Conservation (phyloP, 257 asterid genomes). For the Anisodus acutangulus region DNA sequence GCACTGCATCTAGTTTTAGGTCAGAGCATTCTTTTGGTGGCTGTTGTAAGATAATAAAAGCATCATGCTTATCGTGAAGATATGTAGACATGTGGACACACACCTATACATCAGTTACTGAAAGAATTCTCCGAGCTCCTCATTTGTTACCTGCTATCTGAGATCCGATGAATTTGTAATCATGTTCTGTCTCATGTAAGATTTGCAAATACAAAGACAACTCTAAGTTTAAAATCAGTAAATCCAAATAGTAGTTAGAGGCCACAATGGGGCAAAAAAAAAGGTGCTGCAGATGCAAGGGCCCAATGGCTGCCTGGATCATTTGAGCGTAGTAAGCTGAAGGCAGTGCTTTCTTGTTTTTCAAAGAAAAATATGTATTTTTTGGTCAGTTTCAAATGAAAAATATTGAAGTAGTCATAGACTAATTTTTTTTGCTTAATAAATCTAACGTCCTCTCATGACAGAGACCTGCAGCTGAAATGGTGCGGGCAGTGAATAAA, state of each 20-base stretch:
- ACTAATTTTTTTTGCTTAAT: not conserved
- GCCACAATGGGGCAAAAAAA: slow-evolving; percentile 18
- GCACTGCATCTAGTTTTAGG: not conserved
- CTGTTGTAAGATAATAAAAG: not conserved
- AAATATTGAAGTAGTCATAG: slow-evolving; percentile 7
- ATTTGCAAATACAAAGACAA: not conserved
- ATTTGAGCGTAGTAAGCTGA: not conserved
- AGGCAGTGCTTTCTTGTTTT: not conserved
- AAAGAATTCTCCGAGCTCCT: not conserved
- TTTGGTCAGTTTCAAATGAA: slow-evolving; percentile 20
- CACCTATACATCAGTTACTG: not conserved
- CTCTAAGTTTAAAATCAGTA: not conserved
- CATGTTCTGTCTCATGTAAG: slow-evolving; percentile 1
- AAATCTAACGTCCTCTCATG: slow-evolving; percentile 31
- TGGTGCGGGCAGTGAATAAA: slow-evolving; percentile 87
- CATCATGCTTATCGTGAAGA: not conserved
- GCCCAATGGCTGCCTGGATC: not conserved
- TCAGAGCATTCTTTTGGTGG: not conserved
- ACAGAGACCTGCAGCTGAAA: slow-evolving; percentile 89
- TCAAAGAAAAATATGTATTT: slow-evolving; percentile 2
- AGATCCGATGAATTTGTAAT: not conserved
- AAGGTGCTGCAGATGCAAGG: slow-evolving; percentile 2
- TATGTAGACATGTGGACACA: not conserved
- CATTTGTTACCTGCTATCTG: slow-evolving; percentile 3
- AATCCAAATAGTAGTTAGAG: not conserved